A percentile compares a stretch with the other conserved stretches of the same genome.
Evolutionary conservation across 2,329 filamentous ascomycete species (phyloP).

Genomic region (Camillea tinctor): DNA sequence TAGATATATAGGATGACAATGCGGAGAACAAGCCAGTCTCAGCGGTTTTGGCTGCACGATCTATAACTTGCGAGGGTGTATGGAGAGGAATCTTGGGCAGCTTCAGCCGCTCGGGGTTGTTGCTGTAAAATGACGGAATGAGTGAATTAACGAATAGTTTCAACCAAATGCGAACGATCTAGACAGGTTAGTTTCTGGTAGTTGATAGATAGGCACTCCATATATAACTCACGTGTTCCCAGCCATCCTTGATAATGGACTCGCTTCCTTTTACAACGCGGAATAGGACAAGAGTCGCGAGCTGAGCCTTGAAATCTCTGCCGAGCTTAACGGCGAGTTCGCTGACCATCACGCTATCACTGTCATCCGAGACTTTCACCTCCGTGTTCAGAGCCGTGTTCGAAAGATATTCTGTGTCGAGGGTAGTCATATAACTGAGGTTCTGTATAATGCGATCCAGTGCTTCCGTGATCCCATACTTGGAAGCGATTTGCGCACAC

Average conservation of each 20-base stretch:
- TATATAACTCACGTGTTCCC: constrained; percentile 65
- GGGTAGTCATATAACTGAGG: constrained; percentile 83
- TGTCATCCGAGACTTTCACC: constrained; percentile 86
- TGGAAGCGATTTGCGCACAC: constrained; percentile 87
- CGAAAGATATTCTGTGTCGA: constrained; percentile 72
- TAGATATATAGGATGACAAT: constrained; percentile 96
- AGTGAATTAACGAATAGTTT: constrained; percentile 96
- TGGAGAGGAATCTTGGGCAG: constrained; percentile 85
- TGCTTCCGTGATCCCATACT: constrained; percentile 78
- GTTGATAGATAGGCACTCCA: not conserved
- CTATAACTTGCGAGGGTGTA: constrained; percentile 87
- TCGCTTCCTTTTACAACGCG: constrained; percentile 86
- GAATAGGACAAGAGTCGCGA: constrained; percentile 94
- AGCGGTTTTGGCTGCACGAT: constrained; percentile 72
- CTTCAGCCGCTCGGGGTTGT: constrained; percentile 62
- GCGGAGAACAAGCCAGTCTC: constrained; percentile 90
- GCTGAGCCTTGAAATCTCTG: constrained; percentile 86
- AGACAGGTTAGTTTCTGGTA: constrained; percentile 37
- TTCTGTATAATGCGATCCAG: constrained; percentile 92
- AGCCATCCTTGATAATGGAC: constrained; percentile 69
- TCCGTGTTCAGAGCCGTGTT: constrained; percentile 93
- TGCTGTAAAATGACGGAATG: constrained; percentile 74
- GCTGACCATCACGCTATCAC: constrained; percentile 83
- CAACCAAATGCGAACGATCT: constrained; percentile 88
- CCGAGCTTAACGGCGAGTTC: constrained; percentile 96